phyloP scores from a whole-genome alignment of 805 yeast genomes.

The Candida loeiensis region DNA sequence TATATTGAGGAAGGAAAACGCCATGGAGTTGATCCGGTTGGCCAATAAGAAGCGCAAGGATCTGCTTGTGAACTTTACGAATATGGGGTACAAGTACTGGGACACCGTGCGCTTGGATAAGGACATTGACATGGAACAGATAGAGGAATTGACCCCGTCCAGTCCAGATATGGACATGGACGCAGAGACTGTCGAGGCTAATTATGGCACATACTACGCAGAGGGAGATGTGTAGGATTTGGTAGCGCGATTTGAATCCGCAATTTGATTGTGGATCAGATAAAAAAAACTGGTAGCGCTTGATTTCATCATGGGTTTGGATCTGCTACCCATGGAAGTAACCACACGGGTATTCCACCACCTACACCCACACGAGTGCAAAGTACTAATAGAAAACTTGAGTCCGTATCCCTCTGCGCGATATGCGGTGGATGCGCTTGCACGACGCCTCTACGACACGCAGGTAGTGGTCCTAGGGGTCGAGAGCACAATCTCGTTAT shows the following conservation, averaged over 20 bases:
- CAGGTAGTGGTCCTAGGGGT: conserved; percentile 4
- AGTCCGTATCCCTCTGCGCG: neutral
- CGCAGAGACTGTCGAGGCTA: conserved; percentile 12
- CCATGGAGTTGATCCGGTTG: conserved; percentile 15
- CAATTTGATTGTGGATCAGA: too few species aligned
- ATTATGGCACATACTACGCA: conserved; percentile 18
- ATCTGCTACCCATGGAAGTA: conserved; percentile 19
- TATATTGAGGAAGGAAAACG: conserved; percentile 27
- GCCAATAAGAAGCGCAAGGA: conserved; percentile 4
- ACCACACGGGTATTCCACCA: conserved; percentile 14
- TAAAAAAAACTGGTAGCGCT: neutral
- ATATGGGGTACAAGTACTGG: conserved; percentile 22
- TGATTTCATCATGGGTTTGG: neutral
- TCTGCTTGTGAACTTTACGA: conserved; percentile 15
- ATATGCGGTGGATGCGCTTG: neutral
- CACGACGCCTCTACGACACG: conserved; percentile 5
- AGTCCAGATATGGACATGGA: conserved; percentile 14
- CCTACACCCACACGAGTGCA: conserved; percentile 13
- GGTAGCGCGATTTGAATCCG: too few species aligned
- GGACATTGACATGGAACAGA: conserved; percentile 8
- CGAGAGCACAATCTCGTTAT: neutral
- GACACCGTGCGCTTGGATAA: conserved; percentile 7
- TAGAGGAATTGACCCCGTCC: conserved; percentile 1
- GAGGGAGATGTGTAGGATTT: conserved; percentile 5
- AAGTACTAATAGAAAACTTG: conserved; percentile 3